Evolutionary conservation across 805 yeast genomes (phyloP), one percentile per base, ranked within the genome.

Genomic region (Nakazawaea populi): DNA sequence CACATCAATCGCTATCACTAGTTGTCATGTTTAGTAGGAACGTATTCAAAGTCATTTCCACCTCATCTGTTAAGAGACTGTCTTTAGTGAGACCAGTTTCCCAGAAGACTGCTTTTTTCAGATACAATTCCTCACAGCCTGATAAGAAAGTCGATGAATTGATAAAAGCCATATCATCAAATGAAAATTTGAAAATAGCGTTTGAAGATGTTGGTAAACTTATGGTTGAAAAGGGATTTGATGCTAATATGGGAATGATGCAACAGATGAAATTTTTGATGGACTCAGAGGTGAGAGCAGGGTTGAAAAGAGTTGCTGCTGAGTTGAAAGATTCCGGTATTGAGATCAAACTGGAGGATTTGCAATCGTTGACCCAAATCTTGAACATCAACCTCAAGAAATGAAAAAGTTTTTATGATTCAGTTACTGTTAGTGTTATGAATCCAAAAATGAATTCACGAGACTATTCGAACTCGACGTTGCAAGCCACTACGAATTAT

Each of bases 111-210:
- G 11, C 11, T 8, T 11, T 32, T 8, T 1, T 32, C 11, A 32
- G 40, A 37, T 37, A 3, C 40, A 37, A 29, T 42, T 42, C 44
- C 34, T 28, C 44, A 29, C 38, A 43, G 14, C 30, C 46, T 11
- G 38, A 43, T 10, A 36, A 44, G 10, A 7, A 12, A 28, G 32
- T 9, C 6, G 41, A 30, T 2, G 41, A 44, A n/a, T 39, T 49
- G 18, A 11, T 44, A 10, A 24, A 6, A 27, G 10, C 12, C 14
- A n/a, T 49, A 27, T 11, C n/a, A 12, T 6, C 34, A 40, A 61
- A 64, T 51, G 69, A 68, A 6, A 67, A 65, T 12, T 60, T 70
- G 56, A 61, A 67, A 9, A 61, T 61, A n/a, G 63, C 67, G 46
- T 56, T 70, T 37, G 63, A 66, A 41, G 66, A 63, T 32, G 58